Percentiles rank a stretch among this genome's conserved stretches.
Evolutionary conservation across 345 rosid genomes (phyloP).

Genomic region (Capsella bursapastoris): DNA sequence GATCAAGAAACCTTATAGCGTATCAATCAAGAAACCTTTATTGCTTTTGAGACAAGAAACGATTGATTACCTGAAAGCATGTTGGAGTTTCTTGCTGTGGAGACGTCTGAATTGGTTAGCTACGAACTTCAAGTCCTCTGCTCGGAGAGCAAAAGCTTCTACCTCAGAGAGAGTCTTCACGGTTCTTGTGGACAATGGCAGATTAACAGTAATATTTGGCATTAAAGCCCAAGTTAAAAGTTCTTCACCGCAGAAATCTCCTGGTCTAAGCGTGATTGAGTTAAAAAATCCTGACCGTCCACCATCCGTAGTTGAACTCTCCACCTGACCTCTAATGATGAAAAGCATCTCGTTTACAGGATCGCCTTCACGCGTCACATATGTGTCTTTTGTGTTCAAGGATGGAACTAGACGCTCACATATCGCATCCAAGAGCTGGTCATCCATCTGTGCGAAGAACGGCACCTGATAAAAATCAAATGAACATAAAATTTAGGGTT

Average conservation of each 20-base stretch:
- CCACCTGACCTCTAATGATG: conserved; percentile 84
- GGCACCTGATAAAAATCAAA: conserved; percentile 59
- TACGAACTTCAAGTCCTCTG: conserved; percentile 76
- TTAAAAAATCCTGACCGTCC: conserved; percentile 83
- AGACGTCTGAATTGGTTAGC: conserved; percentile 82
- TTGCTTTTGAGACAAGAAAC: not conserved
- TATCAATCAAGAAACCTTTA: not conserved
- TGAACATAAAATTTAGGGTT: not conserved
- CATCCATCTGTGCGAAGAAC: conserved; percentile 87
- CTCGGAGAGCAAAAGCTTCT: conserved; percentile 80
- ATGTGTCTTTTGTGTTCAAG: conserved; percentile 66
- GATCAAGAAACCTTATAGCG: conserved; percentile 2
- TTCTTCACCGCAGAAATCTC: conserved; percentile 93
- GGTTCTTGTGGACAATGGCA: conserved; percentile 76
- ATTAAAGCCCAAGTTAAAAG: conserved; percentile 81
- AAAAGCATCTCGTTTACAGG: conserved; percentile 90
- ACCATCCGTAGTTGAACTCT: conserved; percentile 89
- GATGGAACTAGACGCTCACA: conserved; percentile 84
- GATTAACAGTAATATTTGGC: conserved; percentile 55
- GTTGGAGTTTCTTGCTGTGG: conserved; percentile 86
- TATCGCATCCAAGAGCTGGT: conserved; percentile 81
- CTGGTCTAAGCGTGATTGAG: conserved; percentile 68
- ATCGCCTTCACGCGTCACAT: conserved; percentile 77
- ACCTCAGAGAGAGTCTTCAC: conserved; percentile 66
- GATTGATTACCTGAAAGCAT: conserved; percentile 66